Conservation (phyloP, 2,329 filamentous ascomycete genomes). For the Botryotinia narcissicola region DNA sequence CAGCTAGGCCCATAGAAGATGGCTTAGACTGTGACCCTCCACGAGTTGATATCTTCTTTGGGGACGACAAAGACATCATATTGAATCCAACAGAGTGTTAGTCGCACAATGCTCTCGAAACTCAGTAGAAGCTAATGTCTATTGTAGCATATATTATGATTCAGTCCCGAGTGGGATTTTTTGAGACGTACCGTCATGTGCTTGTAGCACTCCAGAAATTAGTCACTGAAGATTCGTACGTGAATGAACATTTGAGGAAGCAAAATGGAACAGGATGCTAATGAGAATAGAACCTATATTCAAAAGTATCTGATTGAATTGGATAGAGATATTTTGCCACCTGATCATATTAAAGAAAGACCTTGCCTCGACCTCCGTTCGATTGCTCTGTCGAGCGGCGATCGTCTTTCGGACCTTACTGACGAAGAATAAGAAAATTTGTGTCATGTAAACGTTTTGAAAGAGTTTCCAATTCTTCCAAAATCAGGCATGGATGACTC, state of each 20-base stretch:
- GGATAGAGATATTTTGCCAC: conserved; percentile 22
- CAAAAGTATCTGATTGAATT: conserved; percentile 17
- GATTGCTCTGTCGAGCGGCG: background rate
- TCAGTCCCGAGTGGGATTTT: conserved; percentile 71
- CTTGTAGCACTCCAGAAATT: conserved; percentile 66
- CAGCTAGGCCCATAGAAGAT: conserved; percentile 60
- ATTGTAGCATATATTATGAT: conserved; percentile 61
- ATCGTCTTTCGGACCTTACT: background rate
- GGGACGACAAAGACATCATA: conserved; percentile 54
- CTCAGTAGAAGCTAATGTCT: conserved; percentile 16
- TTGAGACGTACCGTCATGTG: conserved; percentile 71
- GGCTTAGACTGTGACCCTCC: conserved; percentile 65
- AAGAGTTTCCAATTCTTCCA: conserved; percentile 50
- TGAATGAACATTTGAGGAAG: background rate
- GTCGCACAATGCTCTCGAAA: conserved; percentile 32
- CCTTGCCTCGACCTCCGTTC: conserved; percentile 21
- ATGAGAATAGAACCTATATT: conserved; percentile 13
- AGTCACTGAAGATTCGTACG: conserved; percentile 31
- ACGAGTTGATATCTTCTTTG: conserved; percentile 74
- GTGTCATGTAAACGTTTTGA: conserved; percentile 52
- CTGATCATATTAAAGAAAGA: conserved; percentile 1
- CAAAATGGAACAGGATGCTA: background rate
- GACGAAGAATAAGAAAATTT: conserved; percentile 33
- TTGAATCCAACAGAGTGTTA: conserved; percentile 65
- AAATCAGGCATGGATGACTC: conserved; percentile 62